Conservation (phyloP, 2,329 filamentous ascomycete genomes). For the Monilinia laxa region DNA sequence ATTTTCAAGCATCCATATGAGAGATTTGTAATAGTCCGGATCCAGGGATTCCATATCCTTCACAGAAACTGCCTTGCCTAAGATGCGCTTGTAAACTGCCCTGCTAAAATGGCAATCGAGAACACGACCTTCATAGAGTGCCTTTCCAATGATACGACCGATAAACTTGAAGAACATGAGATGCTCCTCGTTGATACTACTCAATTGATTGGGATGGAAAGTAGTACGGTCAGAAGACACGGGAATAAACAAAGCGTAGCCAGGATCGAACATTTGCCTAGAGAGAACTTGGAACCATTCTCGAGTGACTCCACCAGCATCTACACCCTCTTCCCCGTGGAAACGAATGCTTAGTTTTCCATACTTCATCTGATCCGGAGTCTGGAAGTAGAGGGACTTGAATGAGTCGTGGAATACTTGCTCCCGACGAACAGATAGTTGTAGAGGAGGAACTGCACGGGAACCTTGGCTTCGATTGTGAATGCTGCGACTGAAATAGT, state of each 20-base stretch:
- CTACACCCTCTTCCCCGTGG: constrained; percentile 95
- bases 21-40: constrained; percentile 97
- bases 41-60: constrained; percentile 99
- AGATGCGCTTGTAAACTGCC: constrained; percentile 96
- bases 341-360: constrained; percentile 98
- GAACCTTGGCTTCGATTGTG: constrained; percentile 71
- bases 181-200: constrained; percentile 92
- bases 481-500: constrained; percentile 94
- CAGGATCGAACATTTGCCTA: constrained; percentile 97
- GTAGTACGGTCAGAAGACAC: constrained; percentile 97
- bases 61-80: constrained; percentile 91
- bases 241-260: constrained; percentile 93
- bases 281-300: constrained; percentile 99
- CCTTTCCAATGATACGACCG: constrained; percentile 96
- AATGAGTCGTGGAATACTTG: constrained; percentile 98
- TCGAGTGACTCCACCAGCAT: constrained; percentile 93
- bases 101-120: constrained; percentile 98
- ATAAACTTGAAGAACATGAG: constrained; percentile 99
- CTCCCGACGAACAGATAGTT: constrained; percentile 86
- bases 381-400: constrained; percentile 97
- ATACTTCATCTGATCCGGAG: constrained; percentile 95
- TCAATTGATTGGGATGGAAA: constrained; percentile 96
- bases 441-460: constrained; percentile 69
- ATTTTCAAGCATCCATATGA: constrained; percentile 98
- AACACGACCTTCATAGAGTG: constrained; percentile 90